Evolutionary conservation across 805 yeast genomes (phyloP).

Genomic region (Candida krabiensis): DNA sequence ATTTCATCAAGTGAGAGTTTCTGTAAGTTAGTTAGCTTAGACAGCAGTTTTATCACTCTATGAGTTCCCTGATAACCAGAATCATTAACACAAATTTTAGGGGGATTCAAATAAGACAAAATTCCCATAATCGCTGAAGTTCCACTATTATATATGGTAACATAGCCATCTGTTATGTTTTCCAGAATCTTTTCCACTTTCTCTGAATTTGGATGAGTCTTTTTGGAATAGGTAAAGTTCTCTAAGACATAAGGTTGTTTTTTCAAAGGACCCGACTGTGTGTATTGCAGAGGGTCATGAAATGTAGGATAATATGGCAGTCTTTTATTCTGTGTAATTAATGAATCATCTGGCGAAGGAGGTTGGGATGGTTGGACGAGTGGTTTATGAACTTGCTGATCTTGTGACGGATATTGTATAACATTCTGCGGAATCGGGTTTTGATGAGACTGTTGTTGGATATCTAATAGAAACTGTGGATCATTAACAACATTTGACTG

Average conservation of each 20-base stretch:
- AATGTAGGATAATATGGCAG: conserved; percentile 27
- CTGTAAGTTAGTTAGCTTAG: conserved; percentile 41
- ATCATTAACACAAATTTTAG: conserved; percentile 42
- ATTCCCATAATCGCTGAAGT: conserved; percentile 52
- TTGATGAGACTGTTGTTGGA: conserved; percentile 1
- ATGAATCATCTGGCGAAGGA: background rate
- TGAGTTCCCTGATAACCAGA: conserved; percentile 54
- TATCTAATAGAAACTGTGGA: conserved; percentile 3
- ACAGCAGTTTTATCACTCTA: conserved; percentile 44
- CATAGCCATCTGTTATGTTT: conserved; percentile 44
- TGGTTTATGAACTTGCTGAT: background rate
- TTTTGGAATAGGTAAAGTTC: conserved; percentile 39
- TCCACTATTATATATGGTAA: conserved; percentile 50
- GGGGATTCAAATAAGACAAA: conserved; percentile 47
- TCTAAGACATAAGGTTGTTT: conserved; percentile 26
- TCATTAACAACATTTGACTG: conserved; percentile 1
- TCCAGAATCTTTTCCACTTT: conserved; percentile 47
- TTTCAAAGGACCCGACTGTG: conserved; percentile 5
- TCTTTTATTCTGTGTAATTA: background rate
- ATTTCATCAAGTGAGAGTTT: conserved; percentile 37
- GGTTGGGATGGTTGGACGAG: conserved; percentile 5
- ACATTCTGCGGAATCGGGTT: background rate
- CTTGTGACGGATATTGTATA: background rate
- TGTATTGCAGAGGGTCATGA: conserved; percentile 26
- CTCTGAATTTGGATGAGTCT: conserved; percentile 47